Evolutionary conservation across 179 eudicot species (phyloP), one percentile per base, ranked within the genome.

Genomic region (Spergularia azorica): DNA sequence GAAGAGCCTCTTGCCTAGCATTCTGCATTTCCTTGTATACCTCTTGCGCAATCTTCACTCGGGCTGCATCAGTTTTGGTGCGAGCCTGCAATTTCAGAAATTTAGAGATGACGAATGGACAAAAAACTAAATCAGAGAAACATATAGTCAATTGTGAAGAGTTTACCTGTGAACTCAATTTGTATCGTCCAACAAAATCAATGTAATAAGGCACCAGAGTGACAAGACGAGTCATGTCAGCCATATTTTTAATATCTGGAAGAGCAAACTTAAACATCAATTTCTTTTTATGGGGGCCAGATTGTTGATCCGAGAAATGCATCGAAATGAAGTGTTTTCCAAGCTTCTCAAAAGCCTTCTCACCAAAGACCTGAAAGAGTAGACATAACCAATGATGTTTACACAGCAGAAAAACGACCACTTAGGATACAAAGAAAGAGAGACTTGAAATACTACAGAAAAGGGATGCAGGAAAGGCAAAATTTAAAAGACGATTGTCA

Each of bases 181-280:
- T 95, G 90, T 95, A 93, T 73, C 91, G 87, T 52, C 99, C 99
- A 71, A 95, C 80, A 46, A 95, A 82, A 82, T 93, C 99, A 72
- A 95, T 91, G 87, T 93, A 95, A 82, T 93, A 95, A 56, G 99
- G 99, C 2, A 95, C 94, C 68, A 95, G 86, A 74, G 97, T 94
- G 76, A 95, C 90, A 79, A 95, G 87, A 51, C 95, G 87, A 38
- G 94, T 82, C 97, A 95, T 93, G 80, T 95, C 95, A 66, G 89
- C 87, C 95, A 95, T 93, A 76, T 86, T 78, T 18, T 89, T 81
- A 41, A 79, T 85, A 80, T 85, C 82, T 63, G 97, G 97, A 50
- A 95, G 91, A 79, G 97, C 91, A 86, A 95, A 93, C 85, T 90
- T 95, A 81, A 95, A 91, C 82, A 95, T 82, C 83, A 95, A 78